These are phyloP conservation scores for Fusarium sp. DNA, from an alignment of 2,329 filamentous ascomycete species.

Conservation along the genomic window DNA sequence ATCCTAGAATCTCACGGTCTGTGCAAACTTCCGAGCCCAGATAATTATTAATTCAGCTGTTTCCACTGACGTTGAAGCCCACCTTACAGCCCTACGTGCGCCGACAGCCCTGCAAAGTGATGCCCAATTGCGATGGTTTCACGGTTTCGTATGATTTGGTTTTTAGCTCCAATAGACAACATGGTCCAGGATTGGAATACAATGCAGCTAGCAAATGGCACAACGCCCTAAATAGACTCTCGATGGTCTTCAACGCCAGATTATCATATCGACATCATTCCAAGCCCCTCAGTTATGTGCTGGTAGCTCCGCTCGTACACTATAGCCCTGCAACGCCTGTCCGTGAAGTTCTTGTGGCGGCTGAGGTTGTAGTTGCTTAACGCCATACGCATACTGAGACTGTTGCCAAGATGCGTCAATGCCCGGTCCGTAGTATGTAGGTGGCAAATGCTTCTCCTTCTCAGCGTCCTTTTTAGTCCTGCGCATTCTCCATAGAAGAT, in stretches of 20 bases:
- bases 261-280: background rate
- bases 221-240: background rate
- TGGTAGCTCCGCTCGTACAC: slow-evolving; percentile 24
- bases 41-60: background rate
- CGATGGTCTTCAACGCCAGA: background rate
- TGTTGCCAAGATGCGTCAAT: slow-evolving; percentile 18
- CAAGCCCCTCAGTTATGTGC: slow-evolving; percentile 19
- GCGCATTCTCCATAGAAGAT: slow-evolving; percentile 32
- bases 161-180: background rate
- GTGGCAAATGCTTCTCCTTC: slow-evolving; percentile 3
- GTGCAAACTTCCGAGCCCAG: background rate
- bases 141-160: background rate
- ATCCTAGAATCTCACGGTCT: background rate
- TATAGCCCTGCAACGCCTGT: slow-evolving; percentile 14
- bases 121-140: background rate
- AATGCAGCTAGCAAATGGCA: background rate
- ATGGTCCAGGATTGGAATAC: background rate
- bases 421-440: background rate
- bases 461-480: slow-evolving; percentile 13
- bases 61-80: background rate
- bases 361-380: slow-evolving; percentile 3
- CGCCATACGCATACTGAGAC: slow-evolving; percentile 3
- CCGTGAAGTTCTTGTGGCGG: slow-evolving; percentile 27
- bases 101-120: background rate
- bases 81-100: background rate